phyloP scores from a whole-genome alignment of 768 basidiomycete species.

The Hygrophoropsis aurantiaca region DNA sequence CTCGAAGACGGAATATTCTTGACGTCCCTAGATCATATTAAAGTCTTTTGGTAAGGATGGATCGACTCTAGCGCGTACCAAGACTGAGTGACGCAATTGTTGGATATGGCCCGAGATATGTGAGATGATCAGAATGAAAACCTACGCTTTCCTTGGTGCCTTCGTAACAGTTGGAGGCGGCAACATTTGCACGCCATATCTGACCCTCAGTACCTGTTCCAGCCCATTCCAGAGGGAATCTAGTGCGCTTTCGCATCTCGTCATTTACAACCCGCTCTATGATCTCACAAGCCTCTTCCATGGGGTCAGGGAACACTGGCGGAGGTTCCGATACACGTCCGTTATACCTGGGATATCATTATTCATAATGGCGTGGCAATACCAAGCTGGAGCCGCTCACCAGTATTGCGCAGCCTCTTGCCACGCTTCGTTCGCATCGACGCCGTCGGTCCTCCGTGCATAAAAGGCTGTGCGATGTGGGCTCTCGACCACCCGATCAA shows the following conservation, averaged over 20 bases:
- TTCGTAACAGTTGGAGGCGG: slow-evolving; percentile 82
- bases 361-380: background rate
- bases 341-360: slow-evolving; percentile 62
- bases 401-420: slow-evolving; percentile 76
- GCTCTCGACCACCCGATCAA: slow-evolving; percentile 79
- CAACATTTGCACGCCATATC: slow-evolving; percentile 79
- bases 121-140: slow-evolving; percentile 78
- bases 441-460: slow-evolving; percentile 49
- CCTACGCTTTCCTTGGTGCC: slow-evolving; percentile 83
- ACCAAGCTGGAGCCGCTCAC: slow-evolving; percentile 34
- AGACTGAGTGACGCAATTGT: slow-evolving; percentile 86
- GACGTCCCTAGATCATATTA: slow-evolving; percentile 58
- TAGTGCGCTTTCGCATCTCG: slow-evolving; percentile 61
- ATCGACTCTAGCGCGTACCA: slow-evolving; percentile 47
- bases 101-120: slow-evolving; percentile 79
- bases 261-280: slow-evolving; percentile 71
- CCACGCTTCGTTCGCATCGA: slow-evolving; percentile 51
- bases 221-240: slow-evolving; percentile 69
- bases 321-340: slow-evolving; percentile 63
- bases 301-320: slow-evolving; percentile 53
- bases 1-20: slow-evolving; percentile 71
- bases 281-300: slow-evolving; percentile 79
- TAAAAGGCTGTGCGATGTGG: slow-evolving; percentile 84
- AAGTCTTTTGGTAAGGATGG: background rate
- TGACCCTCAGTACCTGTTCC: slow-evolving; percentile 26